phyloP scores from a whole-genome alignment of 441 rosid species.

The Dalechampia spathulata region DNA sequence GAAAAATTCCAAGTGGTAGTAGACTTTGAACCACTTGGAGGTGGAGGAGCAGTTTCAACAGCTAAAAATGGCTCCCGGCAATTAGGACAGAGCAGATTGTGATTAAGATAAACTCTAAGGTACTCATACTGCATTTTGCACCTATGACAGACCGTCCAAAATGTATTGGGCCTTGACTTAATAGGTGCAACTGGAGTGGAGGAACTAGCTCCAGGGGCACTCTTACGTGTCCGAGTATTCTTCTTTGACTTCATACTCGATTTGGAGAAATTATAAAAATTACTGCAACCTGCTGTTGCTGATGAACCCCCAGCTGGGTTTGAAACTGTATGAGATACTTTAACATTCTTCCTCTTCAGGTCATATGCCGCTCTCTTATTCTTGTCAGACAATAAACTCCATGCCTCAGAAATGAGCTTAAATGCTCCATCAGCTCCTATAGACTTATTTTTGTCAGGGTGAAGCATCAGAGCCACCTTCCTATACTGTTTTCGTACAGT shows the following conservation, averaged over 20 bases:
- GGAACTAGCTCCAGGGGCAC: constrained; percentile 11
- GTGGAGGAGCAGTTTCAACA: constrained; percentile 29
- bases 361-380: constrained; percentile 26
- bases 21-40: constrained; percentile 16
- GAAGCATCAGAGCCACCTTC: constrained; percentile 35
- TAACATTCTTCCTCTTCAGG: constrained; percentile 22
- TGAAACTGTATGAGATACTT: constrained; percentile 19
- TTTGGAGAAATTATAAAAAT: constrained; percentile 18
- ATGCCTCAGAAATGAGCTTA: constrained; percentile 35
- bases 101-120: constrained; percentile 30
- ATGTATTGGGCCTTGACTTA: constrained; percentile 20
- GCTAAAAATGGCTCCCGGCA: constrained; percentile 35
- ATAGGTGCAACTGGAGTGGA: constrained; percentile 20
- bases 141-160: constrained; percentile 36
- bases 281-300: constrained; percentile 15
- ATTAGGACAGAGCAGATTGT: constrained; percentile 34
- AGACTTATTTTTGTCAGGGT: constrained; percentile 42
- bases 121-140: constrained; percentile 42
- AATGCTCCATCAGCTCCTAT: constrained; percentile 40
- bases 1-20: constrained; percentile 27
- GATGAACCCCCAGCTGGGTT: constrained; percentile 19
- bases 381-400: constrained; percentile 33
- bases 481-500: constrained; percentile 29
- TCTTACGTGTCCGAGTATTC: constrained; percentile 14
- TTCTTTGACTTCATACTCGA: constrained; percentile 15